These are phyloP conservation scores for Populus hybrid DNA, from an alignment of 441 rosid genomes.

Conservation along the genomic window DNA sequence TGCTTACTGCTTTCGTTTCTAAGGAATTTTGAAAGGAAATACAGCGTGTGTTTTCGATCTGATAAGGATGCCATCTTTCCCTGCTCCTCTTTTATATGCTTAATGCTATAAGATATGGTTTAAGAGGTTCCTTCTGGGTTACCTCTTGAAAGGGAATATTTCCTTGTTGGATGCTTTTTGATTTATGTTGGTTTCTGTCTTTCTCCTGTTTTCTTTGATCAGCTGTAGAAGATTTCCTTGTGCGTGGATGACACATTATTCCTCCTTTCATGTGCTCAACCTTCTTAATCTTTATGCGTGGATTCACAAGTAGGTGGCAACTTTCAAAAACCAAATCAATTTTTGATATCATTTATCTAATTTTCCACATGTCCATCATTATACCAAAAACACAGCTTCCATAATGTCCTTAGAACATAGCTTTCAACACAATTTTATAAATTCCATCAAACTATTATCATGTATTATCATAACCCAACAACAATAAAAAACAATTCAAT, in stretches of 20 bases:
- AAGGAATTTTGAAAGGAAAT: too few relatives aligned
- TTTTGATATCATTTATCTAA: too few relatives aligned
- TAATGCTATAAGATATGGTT: background rate
- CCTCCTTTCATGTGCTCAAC: background rate
- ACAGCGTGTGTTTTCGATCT: background rate
- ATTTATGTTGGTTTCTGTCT: background rate
- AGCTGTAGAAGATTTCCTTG: background rate
- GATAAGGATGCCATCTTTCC: background rate
- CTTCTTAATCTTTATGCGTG: too few relatives aligned
- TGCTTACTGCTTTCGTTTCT: background rate
- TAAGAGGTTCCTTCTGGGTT: conserved; percentile 31
- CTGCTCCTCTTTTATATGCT: background rate
- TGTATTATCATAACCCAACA: too few relatives aligned
- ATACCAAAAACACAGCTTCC: too few relatives aligned
- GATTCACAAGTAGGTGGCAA: too few relatives aligned
- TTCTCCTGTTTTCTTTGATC: background rate
- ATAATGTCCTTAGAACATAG: too few relatives aligned
- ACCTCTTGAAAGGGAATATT: conserved; percentile 31
- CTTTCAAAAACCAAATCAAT: too few relatives aligned
- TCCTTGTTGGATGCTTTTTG: conserved; percentile 17
- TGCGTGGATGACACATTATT: background rate
- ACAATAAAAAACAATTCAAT: too few relatives aligned
- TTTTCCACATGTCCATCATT: too few relatives aligned
- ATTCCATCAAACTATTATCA: too few relatives aligned
- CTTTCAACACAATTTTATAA: too few relatives aligned